Percentiles rank a stretch among this genome's conserved stretches.
Conservation (phyloP, 768 basidiomycete species). For the Tricholoma saponaceum region DNA sequence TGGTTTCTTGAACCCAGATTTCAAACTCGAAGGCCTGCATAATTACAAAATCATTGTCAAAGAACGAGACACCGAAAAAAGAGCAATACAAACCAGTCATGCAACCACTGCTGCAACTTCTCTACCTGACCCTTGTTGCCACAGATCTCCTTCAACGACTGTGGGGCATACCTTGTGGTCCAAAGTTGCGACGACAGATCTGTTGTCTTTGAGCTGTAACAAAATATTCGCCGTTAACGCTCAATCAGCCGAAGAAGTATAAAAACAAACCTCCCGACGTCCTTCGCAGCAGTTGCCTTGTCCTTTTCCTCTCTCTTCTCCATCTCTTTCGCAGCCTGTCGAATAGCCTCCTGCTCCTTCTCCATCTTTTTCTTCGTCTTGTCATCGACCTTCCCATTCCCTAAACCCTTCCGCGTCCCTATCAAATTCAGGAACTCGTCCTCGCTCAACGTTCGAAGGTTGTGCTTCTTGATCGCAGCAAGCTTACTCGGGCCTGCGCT, state of each 20-base stretch:
- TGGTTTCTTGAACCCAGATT: slow-evolving; percentile 85
- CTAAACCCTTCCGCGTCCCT: slow-evolving; percentile 57
- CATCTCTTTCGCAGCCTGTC: slow-evolving; percentile 71
- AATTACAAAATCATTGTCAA: neutral
- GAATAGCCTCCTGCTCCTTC: slow-evolving; percentile 76
- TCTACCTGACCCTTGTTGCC: slow-evolving; percentile 94
- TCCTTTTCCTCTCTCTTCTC: slow-evolving; percentile 65
- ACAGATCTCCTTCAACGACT: slow-evolving; percentile 83
- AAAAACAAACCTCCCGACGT: slow-evolving; percentile 14
- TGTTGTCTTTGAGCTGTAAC: slow-evolving; percentile 25
- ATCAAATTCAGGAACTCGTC: slow-evolving; percentile 87
- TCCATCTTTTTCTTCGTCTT: slow-evolving; percentile 79
- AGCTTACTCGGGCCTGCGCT: slow-evolving; percentile 89
- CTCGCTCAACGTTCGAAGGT: slow-evolving; percentile 72
- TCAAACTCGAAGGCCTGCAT: slow-evolving; percentile 68
- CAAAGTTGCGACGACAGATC: slow-evolving; percentile 72
- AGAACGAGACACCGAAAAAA: neutral
- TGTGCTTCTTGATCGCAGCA: slow-evolving; percentile 79
- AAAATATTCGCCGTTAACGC: neutral
- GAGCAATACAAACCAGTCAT: slow-evolving; percentile 68
- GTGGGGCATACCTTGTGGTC: slow-evolving; percentile 95
- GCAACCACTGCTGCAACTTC: slow-evolving; percentile 83
- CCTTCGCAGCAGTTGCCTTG: slow-evolving; percentile 13
- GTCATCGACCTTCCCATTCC: slow-evolving; percentile 56
- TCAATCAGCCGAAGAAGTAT: neutral